A percentile compares a stretch with the other conserved stretches of the same genome.
phyloP scores from a whole-genome alignment of 768 basidiomycete genomes.

The Amanita pseudoporphyria region DNA sequence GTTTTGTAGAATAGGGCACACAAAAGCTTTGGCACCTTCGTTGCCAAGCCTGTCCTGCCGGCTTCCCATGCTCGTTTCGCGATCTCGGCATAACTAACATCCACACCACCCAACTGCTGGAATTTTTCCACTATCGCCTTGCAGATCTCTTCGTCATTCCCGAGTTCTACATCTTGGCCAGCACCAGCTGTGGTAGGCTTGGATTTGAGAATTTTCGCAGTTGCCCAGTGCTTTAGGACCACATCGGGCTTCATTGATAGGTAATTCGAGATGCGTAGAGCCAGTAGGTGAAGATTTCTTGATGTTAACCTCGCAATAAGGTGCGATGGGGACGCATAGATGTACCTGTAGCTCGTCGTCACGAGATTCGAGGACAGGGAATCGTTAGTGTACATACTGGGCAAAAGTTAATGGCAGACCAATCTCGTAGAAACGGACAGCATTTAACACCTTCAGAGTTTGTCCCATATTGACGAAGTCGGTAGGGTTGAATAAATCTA shows the following conservation, averaged over 20 bases:
- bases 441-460: constrained; percentile 88
- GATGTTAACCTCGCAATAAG: constrained; percentile 78
- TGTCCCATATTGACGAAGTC: constrained; percentile 93
- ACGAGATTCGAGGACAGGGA: constrained; percentile 1
- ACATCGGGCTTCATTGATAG: constrained; percentile 76
- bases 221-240: constrained; percentile 94
- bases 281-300: constrained; percentile 84
- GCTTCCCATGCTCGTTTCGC: constrained; percentile 90
- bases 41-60: constrained; percentile 71
- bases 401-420: constrained; percentile 89
- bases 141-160: constrained; percentile 73
- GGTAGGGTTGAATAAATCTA: constrained; percentile 87
- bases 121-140: constrained; percentile 85
- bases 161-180: constrained; percentile 43
- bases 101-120: constrained; percentile 62
- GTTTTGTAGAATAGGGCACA: neutral
- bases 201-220: constrained; percentile 77
- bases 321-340: constrained; percentile 67
- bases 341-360: constrained; percentile 49
- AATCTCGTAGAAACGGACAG: constrained; percentile 83
- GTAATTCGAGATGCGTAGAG: constrained; percentile 81
- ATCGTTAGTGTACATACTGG: constrained; percentile 47
- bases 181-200: constrained; percentile 46
- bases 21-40: constrained; percentile 47
- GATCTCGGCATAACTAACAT: constrained; percentile 91